These are phyloP conservation scores for Phytophthora sp. DNA, from an alignment of 352 stramenopile species.

Conservation along the genomic window DNA sequence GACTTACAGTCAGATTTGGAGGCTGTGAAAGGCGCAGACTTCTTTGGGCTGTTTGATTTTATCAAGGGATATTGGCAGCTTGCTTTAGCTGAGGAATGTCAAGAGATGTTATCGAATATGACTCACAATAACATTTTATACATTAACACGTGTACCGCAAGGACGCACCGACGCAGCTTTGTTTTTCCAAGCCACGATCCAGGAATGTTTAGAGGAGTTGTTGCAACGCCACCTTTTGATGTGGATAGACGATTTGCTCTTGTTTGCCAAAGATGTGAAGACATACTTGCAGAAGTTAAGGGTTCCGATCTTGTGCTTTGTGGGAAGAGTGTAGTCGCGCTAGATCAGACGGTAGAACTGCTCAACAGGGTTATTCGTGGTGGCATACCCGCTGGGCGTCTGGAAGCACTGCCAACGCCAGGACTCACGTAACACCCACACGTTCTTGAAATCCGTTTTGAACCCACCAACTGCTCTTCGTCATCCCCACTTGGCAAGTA, in stretches of 20 bases:
- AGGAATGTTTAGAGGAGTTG: slow-evolving; percentile 6
- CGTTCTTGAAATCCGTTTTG: too few species aligned
- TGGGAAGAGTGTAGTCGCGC: too few species aligned
- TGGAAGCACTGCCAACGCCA: too few species aligned
- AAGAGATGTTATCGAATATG: slow-evolving; percentile 29
- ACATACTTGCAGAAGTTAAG: too few species aligned
- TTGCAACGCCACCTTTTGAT: neutral
- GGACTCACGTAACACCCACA: too few species aligned
- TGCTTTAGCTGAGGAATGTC: slow-evolving; percentile 1
- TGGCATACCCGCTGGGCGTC: too few species aligned
- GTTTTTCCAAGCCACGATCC: slow-evolving; percentile 2
- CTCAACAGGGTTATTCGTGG: too few species aligned
- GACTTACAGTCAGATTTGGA: slow-evolving; percentile 16
- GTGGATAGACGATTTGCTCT: neutral
- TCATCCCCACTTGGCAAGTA: too few species aligned
- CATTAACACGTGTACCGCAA: neutral
- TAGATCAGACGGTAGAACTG: too few species aligned
- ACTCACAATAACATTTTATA: slow-evolving; percentile 19
- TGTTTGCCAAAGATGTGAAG: neutral
- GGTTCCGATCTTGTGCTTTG: too few species aligned
- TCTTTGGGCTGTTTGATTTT: slow-evolving; percentile 23
- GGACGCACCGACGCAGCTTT: slow-evolving; percentile 1
- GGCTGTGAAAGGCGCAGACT: neutral
- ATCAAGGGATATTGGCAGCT: slow-evolving; percentile 12
- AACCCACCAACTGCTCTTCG: too few species aligned